Percentiles rank a stretch among this genome's conserved stretches.
phyloP scores from a whole-genome alignment of 306 rosid genomes.

The Fagus sylvatica region DNA sequence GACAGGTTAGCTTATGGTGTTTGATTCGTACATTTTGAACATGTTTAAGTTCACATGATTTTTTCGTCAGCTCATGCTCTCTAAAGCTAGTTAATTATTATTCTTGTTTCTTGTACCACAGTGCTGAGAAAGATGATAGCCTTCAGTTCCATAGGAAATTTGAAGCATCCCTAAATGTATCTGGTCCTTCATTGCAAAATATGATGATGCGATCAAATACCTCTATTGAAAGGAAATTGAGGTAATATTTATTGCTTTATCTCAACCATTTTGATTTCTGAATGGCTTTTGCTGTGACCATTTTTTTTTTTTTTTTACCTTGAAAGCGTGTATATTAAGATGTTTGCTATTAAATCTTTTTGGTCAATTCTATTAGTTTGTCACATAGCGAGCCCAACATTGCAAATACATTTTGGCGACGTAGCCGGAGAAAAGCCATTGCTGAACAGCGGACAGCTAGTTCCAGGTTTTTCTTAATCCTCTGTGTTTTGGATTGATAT shows the following conservation, averaged over 20 bases:
- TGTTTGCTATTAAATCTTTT: conserved; percentile 46
- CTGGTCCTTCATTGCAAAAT: conserved; percentile 70
- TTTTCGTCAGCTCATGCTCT: not conserved
- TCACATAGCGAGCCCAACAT: conserved; percentile 99
- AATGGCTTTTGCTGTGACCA: conserved; percentile 15
- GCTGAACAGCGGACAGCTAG: conserved; percentile 99
- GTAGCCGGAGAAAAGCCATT: conserved; percentile 94
- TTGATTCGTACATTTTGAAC: conserved; percentile 16
- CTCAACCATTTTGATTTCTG: conserved; percentile 16
- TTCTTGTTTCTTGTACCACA: conserved; percentile 36
- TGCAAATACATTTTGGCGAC: conserved; percentile 94
- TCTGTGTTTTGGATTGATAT: conserved; percentile 29
- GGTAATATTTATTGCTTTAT: conserved; percentile 44
- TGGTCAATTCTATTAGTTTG: conserved; percentile 70
- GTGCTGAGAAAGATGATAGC: conserved; percentile 80
- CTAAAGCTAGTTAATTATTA: conserved; percentile 27
- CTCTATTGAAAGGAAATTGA: conserved; percentile 64
- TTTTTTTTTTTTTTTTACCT: conserved; percentile 23
- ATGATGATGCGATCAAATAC: conserved; percentile 72
- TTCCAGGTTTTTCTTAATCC: conserved; percentile 75
- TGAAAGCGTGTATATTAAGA: conserved; percentile 33
- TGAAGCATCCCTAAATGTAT: conserved; percentile 64
- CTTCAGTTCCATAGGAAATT: conserved; percentile 64
- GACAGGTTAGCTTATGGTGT: conserved; percentile 45
- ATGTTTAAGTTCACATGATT: not conserved